Evolutionary conservation across 192 early-diverging fungal genomes (phyloP), one percentile per base, ranked within the genome.

Genomic region (Entophlyctis luteolus): DNA sequence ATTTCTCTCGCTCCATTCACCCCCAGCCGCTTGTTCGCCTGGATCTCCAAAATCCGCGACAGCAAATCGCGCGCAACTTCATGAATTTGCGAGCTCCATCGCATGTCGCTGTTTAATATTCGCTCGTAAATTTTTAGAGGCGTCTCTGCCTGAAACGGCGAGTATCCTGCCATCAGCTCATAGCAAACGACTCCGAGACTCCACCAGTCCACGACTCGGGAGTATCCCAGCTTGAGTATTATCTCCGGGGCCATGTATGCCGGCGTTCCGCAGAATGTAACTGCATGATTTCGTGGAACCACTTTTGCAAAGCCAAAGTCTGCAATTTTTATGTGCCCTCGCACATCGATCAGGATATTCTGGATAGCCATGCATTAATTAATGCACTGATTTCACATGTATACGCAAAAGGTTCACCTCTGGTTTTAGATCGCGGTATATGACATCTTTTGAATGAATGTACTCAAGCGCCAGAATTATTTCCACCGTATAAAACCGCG

Each of bases 191-290:
- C 70, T 8, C 73, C 76, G 38, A 79, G 71, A 20, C 69, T 53
- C 72, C 73, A 79, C 77, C 77, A 79, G 68, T 79, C 78, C 3
- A 67, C 78, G 42, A 76, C 55, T 35, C 72, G 65, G 27, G 48
- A 47, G 59, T 79, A 79, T 18, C 69, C 72, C 45, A 87, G 36
- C 18, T 68, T 69, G 18, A 78, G 48, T 20, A 79, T 67, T 48
- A 79, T 65, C 54, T 79, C 77, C 1, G 76, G 71, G 4, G 77
- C 77, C 58, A 77, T 70, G 36, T 77, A 77, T 50, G 91, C 88
- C 2, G 91, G 87, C 12, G 92, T 95, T 46, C 93, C 93, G 72
- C 93, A 93, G 70, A 93, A 93, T 0, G 91, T 66, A 23, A 55
- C 22, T 28, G 63, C 63, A 22, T 66, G 63, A 33, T 66, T 74